A percentile compares a stretch with the other conserved stretches of the same genome.
These are phyloP conservation scores for Diaporthe longicolla DNA, from an alignment of 2,329 filamentous ascomycete genomes.

Conservation along the genomic window DNA sequence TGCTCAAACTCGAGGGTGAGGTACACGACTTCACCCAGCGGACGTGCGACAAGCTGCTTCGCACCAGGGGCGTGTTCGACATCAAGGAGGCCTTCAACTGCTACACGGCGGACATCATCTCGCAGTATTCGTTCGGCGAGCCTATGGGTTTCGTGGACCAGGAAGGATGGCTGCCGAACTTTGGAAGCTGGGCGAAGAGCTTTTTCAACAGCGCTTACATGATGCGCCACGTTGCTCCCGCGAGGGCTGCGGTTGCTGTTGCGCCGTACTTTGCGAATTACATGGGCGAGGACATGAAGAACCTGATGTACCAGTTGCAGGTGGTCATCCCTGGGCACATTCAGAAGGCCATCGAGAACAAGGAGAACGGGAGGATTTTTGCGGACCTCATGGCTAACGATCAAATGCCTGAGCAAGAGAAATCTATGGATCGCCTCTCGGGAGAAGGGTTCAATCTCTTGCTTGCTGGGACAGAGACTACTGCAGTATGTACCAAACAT, in stretches of 20 bases:
- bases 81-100: conserved; percentile 36
- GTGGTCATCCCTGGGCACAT: conserved; percentile 48
- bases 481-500: conserved; percentile 11
- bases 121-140: conserved; percentile 34
- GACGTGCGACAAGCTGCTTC: conserved; percentile 50
- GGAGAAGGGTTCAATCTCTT: conserved; percentile 45
- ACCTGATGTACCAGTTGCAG: conserved; percentile 48
- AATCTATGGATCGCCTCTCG: conserved; percentile 41
- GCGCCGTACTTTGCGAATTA: conserved; percentile 47
- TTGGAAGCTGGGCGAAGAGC: conserved; percentile 48
- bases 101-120: conserved; percentile 28
- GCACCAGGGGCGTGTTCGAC: conserved; percentile 5
- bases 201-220: conserved; percentile 36
- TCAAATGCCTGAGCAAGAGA: conserved; percentile 42
- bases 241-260: conserved; percentile 47
- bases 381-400: conserved; percentile 48
- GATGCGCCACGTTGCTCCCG: conserved; percentile 49
- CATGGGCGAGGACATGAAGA: conserved; percentile 44
- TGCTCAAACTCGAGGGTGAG: conserved; percentile 51
- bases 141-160: conserved; percentile 37
- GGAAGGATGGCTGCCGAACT: conserved; percentile 36
- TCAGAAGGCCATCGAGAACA: conserved; percentile 42
- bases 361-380: conserved; percentile 48
- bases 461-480: conserved; percentile 44
- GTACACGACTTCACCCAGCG: conserved; percentile 48